Percentiles rank a stretch among this genome's conserved stretches.
These are phyloP conservation scores for Pyrrhoderma lamaoense DNA, from an alignment of 1,284 basidiomycete species.

Conservation along the genomic window DNA sequence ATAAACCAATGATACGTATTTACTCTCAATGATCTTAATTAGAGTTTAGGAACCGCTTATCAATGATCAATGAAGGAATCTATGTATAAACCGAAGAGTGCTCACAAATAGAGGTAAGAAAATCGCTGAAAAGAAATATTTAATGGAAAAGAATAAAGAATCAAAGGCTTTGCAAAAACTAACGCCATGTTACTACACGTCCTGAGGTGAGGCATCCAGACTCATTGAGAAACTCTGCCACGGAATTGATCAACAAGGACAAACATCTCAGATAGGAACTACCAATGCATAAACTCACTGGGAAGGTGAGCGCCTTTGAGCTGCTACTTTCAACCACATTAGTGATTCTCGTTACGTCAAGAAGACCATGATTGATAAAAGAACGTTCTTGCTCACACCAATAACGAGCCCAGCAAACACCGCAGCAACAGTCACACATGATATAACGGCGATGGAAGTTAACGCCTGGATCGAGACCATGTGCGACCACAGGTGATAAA, in stretches of 20 bases:
- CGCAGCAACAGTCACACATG: conserved; percentile 5
- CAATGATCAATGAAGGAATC: no score
- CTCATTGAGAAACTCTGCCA: no score
- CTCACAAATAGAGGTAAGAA: conserved; percentile 17
- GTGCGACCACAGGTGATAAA: conserved; percentile 17
- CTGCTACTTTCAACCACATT: conserved; percentile 4
- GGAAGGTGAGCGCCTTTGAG: not conserved
- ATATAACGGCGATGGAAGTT: conserved; percentile 1
- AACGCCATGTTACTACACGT: no score
- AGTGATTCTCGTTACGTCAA: not conserved
- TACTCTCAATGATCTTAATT: not conserved
- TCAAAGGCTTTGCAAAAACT: no score
- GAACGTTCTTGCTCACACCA: not conserved
- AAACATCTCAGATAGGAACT: no score
- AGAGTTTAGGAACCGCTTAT: no score
- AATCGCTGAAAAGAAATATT: conserved; percentile 10
- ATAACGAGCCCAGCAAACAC: conserved; percentile 13
- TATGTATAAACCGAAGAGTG: no score
- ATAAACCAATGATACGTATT: not conserved
- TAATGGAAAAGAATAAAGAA: no score
- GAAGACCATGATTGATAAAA: not conserved
- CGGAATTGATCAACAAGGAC: no score
- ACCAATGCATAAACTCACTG: no score
- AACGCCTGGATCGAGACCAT: conserved; percentile 6
- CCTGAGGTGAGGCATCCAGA: no score